A percentile compares a stretch with the other conserved stretches of the same genome.
Conservation (phyloP, 257 asterid species). For the Rehmannia glutinosa region DNA sequence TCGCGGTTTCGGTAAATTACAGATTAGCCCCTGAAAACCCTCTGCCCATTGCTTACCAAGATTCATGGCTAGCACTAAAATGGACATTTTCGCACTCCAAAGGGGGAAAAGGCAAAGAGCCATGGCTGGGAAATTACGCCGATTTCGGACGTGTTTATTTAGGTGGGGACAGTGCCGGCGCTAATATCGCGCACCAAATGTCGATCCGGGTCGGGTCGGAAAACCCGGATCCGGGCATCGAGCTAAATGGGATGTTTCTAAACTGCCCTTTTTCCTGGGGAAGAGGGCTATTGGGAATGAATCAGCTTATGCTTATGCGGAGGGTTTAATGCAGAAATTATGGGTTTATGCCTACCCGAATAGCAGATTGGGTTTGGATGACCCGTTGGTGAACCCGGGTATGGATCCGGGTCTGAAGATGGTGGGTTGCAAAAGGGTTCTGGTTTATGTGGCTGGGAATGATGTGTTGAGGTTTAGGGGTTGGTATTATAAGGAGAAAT, state of each 20-base stretch:
- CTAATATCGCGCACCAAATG: conserved; percentile 24
- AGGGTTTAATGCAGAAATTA: conserved; percentile 10
- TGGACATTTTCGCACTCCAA: conserved; percentile 30
- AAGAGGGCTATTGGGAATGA: conserved; percentile 46
- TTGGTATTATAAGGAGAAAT: conserved; percentile 21
- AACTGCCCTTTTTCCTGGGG: conserved; percentile 63
- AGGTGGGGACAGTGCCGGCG: conserved; percentile 42
- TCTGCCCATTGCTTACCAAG: conserved; percentile 32
- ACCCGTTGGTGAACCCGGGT: conserved; percentile 45
- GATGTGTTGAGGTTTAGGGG: conserved; percentile 40
- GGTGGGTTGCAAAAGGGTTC: conserved; percentile 31
- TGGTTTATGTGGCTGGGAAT: conserved; percentile 32
- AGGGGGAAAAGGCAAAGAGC: conserved; percentile 15
- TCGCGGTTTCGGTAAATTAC: conserved; percentile 38
- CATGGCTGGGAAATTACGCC: conserved; percentile 23
- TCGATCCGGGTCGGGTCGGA: conserved; percentile 28
- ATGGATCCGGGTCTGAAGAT: conserved; percentile 27
- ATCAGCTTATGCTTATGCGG: background rate
- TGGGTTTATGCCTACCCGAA: conserved; percentile 46
- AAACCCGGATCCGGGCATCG: background rate
- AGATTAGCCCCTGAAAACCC: conserved; percentile 41
- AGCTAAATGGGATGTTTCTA: conserved; percentile 43
- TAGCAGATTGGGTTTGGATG: conserved; percentile 48
- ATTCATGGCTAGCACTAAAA: conserved; percentile 25
- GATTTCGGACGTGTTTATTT: conserved; percentile 19